These are phyloP conservation scores for Gelatoporia subvermispora DNA, from an alignment of 768 basidiomycete genomes.

Conservation along the genomic window DNA sequence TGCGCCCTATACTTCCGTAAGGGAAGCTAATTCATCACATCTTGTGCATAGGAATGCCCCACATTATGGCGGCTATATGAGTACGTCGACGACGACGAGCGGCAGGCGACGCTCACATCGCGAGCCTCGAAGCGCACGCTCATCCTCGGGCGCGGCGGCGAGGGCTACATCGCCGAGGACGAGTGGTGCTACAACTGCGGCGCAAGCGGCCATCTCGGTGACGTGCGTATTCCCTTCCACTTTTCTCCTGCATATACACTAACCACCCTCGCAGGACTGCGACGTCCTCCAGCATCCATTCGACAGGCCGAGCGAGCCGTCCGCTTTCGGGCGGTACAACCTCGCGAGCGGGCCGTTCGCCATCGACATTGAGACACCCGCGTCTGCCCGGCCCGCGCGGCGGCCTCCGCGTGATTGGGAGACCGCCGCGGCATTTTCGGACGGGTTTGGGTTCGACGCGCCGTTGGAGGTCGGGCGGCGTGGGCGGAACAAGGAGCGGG, in stretches of 20 bases:
- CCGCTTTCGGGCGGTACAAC: slow-evolving; percentile 66
- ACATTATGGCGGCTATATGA: slow-evolving; percentile 78
- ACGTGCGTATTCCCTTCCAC: slow-evolving; percentile 44
- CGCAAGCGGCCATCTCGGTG: slow-evolving; percentile 67
- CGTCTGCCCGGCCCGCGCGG: slow-evolving; percentile 20
- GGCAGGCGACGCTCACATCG: slow-evolving; percentile 34
- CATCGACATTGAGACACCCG: slow-evolving; percentile 30
- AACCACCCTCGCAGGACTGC: slow-evolving; percentile 47
- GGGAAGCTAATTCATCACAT: not conserved
- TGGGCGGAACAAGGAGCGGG: slow-evolving; percentile 56
- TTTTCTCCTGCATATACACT: not conserved
- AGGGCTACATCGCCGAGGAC: slow-evolving; percentile 70
- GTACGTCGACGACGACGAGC: slow-evolving; percentile 56
- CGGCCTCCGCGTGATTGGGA: slow-evolving; percentile 42
- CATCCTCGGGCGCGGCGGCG: slow-evolving; percentile 63
- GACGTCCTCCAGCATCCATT: slow-evolving; percentile 35
- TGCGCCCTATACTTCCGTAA: slow-evolving; percentile 16
- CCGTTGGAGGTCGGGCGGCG: slow-evolving; percentile 63
- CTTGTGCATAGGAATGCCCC: slow-evolving; percentile 65
- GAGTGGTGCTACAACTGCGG: slow-evolving; percentile 86
- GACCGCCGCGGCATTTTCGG: slow-evolving; percentile 31
- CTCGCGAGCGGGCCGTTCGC: slow-evolving; percentile 63
- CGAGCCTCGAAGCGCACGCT: slow-evolving; percentile 49
- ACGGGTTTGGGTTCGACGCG: slow-evolving; percentile 41
- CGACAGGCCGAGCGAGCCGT: slow-evolving; percentile 46